Percentiles rank a stretch among this genome's conserved stretches.
Conservation (phyloP, 2,329 filamentous ascomycete genomes). For the Aspergillus felis region DNA sequence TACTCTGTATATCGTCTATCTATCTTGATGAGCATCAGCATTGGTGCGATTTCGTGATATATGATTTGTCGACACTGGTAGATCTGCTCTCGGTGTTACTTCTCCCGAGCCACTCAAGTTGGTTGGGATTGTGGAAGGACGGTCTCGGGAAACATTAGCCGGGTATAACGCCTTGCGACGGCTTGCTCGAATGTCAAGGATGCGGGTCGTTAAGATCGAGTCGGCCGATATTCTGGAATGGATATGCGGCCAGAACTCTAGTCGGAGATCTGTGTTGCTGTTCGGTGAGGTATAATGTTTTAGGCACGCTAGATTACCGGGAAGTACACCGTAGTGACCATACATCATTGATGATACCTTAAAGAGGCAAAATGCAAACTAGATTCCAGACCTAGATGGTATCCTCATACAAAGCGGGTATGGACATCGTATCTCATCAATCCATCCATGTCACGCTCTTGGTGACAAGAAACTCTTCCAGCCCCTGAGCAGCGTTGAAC, state of each 20-base stretch:
- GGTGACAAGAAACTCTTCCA: constrained; percentile 59
- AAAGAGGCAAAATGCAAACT: not conserved
- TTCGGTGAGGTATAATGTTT: not conserved
- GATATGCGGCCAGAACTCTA: not conserved
- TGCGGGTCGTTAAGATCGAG: too few relatives aligned
- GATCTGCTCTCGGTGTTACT: not conserved
- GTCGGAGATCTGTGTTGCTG: not conserved
- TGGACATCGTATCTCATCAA: constrained; percentile 13
- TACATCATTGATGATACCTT: not conserved
- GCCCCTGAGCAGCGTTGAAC: constrained; percentile 50
- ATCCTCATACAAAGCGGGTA: not conserved
- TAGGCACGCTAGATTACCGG: too few relatives aligned
- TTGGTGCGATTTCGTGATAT: not conserved
- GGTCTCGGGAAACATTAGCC: not conserved
- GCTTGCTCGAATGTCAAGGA: not conserved
- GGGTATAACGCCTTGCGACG: not conserved
- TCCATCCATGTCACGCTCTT: constrained; percentile 61
- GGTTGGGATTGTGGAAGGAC: not conserved
- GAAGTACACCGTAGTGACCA: too few relatives aligned
- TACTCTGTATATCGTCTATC: not conserved
- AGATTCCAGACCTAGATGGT: not conserved
- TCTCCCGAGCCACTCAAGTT: not conserved
- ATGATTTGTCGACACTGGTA: not conserved
- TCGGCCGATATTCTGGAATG: not conserved
- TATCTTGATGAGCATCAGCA: not conserved